Evolutionary conservation across 306 rosid genomes (phyloP), one percentile per base, ranked within the genome.

Genomic region (Hippophae gyantsensis): DNA sequence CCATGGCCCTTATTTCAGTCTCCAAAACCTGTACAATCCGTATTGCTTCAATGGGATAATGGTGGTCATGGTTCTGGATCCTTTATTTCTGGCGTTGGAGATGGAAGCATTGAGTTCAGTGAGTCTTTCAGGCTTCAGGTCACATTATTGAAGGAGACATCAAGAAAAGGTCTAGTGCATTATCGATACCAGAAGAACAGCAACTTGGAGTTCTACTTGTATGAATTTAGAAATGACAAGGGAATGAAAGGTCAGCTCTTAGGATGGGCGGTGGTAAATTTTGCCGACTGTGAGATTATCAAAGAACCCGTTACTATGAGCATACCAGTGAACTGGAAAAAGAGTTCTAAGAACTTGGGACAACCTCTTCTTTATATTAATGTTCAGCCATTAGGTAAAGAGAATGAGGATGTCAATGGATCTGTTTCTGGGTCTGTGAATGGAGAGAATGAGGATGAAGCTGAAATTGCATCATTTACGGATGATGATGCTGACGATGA

Each of bases 1-100:
- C 97, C 97, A 38, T 89, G 97, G 97, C 83, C 89, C 9, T 78
- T 81, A 47, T 79, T 86, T 48, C 73, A 76, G 69, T 75, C 89
- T 53, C 54, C 63, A 66, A 81, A 48, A 67, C 77, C 85, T 32
- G 65, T 57, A 71, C 82, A 73, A 54, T 77, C 86, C 27, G 81
- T 89, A 48, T 41, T 77, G 8, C 79, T 89, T 68, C 86, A 79
- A 56, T 89, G 97, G 95, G 86, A 72, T 62, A 81, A 81, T 68
- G 97, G 87, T 43, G 89, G 74, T 62, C 64, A 72, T 7, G 74
- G 42, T 53, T 75, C 77, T 14, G 89, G 92, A 49, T 81, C 84
- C 23, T 47, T 73, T 18, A 48, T 59, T 41, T 59, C 78, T 11
- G 60, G 56, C 43, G 64, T 75, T n/a, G 72, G 73, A 49, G 68